These are phyloP conservation scores for Dictyostelium purpureum DNA, from an alignment of 78 protist genomes.

Conservation along the genomic window DNA sequence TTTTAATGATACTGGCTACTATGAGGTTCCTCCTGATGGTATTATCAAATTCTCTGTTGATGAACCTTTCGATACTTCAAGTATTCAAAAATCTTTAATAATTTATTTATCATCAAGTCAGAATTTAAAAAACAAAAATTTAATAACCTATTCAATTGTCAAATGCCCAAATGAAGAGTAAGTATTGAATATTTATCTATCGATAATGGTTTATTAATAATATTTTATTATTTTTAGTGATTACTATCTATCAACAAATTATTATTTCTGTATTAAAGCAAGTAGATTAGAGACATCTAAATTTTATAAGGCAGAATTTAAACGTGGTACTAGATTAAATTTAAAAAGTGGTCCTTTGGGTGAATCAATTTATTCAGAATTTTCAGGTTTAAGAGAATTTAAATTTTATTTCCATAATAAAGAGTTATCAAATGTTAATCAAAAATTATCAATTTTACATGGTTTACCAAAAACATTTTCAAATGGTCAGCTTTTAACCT, in stretches of 20 bases:
- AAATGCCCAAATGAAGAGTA: neutral
- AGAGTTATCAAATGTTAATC: neutral
- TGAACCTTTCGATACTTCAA: neutral
- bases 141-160: neutral
- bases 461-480: neutral
- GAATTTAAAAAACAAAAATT: neutral
- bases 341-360: conserved; percentile 10
- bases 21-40: conserved; percentile 63
- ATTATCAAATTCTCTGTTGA: neutral
- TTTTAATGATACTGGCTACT: neutral
- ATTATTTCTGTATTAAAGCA: conserved; percentile 1
- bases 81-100: neutral
- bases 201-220: neutral
- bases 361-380: neutral
- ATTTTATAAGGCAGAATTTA: neutral
- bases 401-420: neutral
- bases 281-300: neutral
- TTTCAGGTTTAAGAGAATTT: conserved; percentile 29
- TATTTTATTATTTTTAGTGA: neutral
- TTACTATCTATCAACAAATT: too few relatives aligned
- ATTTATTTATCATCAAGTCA: neutral
- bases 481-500: neutral
- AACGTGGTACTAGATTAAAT: neutral
- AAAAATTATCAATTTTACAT: conserved; percentile 23
- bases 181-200: neutral